Percentiles rank a stretch among this genome's conserved stretches.
phyloP scores from a whole-genome alignment of 495 filamentous ascomycete genomes.

The Ramalina intermedia region DNA sequence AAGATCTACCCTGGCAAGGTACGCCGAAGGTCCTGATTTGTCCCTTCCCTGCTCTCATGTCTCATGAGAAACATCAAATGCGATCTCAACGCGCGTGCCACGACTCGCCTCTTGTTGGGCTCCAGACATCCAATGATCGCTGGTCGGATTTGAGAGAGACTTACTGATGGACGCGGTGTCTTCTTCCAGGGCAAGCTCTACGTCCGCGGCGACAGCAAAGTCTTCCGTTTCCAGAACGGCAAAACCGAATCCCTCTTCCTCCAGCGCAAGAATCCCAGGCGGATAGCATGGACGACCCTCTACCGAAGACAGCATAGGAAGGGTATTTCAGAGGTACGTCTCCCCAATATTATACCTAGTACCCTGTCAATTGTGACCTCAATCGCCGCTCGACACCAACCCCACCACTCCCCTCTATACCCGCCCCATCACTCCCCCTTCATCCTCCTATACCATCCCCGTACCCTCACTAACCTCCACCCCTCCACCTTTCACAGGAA shows the following conservation, averaged over 20 bases:
- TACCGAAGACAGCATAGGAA: slow-evolving; percentile 98
- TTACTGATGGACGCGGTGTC: neutral
- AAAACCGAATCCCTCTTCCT: slow-evolving; percentile 99
- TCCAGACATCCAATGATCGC: neutral
- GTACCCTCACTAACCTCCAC: neutral
- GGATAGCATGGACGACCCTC: slow-evolving; percentile 96
- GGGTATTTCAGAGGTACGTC: slow-evolving; percentile 98
- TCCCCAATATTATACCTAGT: neutral
- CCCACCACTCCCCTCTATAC: neutral
- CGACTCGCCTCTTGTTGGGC: no score
- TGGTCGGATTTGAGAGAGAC: neutral
- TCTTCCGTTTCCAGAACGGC: slow-evolving; percentile 99
- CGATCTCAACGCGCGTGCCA: no score
- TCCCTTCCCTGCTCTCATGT: neutral
- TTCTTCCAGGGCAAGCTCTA: slow-evolving; percentile 81
- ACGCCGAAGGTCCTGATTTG: slow-evolving; percentile 25
- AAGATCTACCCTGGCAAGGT: slow-evolving; percentile 99
- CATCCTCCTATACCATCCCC: neutral
- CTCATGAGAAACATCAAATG: neutral
- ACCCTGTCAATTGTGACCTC: neutral
- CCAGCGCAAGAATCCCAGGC: slow-evolving; percentile 99
- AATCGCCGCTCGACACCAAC: neutral
- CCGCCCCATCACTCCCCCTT: neutral
- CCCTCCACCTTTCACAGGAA: slow-evolving; percentile 50
- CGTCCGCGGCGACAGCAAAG: slow-evolving; percentile 98